phyloP scores from a whole-genome alignment of 2,329 filamentous ascomycete genomes.

The Verticillium alfalfae region DNA sequence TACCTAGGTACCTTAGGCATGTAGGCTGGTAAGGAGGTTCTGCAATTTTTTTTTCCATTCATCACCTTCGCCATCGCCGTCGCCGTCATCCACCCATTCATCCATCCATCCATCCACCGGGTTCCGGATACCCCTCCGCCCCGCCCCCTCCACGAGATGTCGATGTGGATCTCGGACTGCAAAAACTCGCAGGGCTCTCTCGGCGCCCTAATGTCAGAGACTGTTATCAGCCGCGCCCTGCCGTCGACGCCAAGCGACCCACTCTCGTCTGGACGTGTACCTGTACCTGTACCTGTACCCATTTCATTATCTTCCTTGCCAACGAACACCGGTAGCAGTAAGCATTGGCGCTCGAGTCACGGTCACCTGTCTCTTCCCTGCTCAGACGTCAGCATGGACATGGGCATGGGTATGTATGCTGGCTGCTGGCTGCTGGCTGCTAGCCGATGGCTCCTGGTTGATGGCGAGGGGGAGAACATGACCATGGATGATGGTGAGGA shows the following conservation, averaged over 20 bases:
- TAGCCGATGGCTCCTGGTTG: no score
- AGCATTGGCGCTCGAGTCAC: constrained; percentile 11
- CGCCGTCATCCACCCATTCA: not conserved
- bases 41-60: no score
- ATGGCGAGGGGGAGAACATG: no score
- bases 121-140: not conserved
- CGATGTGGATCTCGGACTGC: not conserved
- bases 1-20: no score
- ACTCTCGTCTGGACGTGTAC: not conserved
- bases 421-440: no score
- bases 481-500: not conserved
- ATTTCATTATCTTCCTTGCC: no score
- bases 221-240: not conserved
- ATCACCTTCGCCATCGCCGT: not conserved
- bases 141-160: not conserved
- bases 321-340: no score
- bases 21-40: no score
- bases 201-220: not conserved
- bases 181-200: not conserved
- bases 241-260: not conserved
- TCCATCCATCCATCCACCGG: not conserved
- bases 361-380: not conserved
- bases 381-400: not conserved
- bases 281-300: not conserved
- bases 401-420: not conserved